Conservation (phyloP, 2,329 filamentous ascomycete genomes). For the Neopestalotiopsis sp. region DNA sequence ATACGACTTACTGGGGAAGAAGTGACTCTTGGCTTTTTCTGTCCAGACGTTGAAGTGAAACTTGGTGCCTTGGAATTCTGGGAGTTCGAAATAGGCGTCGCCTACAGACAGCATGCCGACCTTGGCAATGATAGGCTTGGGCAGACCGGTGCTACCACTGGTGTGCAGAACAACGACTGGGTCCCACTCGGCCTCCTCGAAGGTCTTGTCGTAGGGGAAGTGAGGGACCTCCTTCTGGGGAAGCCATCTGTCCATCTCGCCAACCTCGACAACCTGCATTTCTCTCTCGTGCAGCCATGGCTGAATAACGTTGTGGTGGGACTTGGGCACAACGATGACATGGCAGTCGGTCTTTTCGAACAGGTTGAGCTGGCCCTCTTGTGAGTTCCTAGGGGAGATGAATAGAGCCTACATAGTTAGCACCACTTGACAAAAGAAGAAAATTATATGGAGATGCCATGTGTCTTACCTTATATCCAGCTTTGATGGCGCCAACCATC, state of each 20-base stretch:
- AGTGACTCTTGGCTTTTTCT: constrained; percentile 3
- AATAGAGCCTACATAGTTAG: constrained; percentile 41
- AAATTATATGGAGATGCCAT: constrained; percentile 18
- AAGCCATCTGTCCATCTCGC: constrained; percentile 42
- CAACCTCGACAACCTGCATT: constrained; percentile 44
- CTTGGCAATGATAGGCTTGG: constrained; percentile 48
- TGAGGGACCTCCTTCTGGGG: constrained; percentile 38
- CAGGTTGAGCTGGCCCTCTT: constrained; percentile 50
- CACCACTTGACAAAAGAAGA: not conserved
- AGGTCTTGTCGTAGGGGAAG: constrained; percentile 47
- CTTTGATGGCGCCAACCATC: constrained; percentile 32
- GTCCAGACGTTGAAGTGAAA: constrained; percentile 5
- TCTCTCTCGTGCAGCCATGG: constrained; percentile 44
- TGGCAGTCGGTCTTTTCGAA: constrained; percentile 50
- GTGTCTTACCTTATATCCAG: constrained; percentile 41
- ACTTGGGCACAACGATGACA: constrained; percentile 40
- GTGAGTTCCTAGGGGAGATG: constrained; percentile 51
- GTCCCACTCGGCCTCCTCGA: constrained; percentile 47
- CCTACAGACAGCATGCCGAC: constrained; percentile 41
- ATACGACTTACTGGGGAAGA: constrained; percentile 14
- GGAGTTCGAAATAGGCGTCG: constrained; percentile 35
- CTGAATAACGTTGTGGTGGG: constrained; percentile 37
- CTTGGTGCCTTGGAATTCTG: constrained; percentile 23
- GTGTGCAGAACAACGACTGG: constrained; percentile 50
- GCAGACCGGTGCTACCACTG: constrained; percentile 52